These are phyloP conservation scores for Fusarium sp. DNA, from an alignment of 2,329 filamentous ascomycete species.

Conservation along the genomic window DNA sequence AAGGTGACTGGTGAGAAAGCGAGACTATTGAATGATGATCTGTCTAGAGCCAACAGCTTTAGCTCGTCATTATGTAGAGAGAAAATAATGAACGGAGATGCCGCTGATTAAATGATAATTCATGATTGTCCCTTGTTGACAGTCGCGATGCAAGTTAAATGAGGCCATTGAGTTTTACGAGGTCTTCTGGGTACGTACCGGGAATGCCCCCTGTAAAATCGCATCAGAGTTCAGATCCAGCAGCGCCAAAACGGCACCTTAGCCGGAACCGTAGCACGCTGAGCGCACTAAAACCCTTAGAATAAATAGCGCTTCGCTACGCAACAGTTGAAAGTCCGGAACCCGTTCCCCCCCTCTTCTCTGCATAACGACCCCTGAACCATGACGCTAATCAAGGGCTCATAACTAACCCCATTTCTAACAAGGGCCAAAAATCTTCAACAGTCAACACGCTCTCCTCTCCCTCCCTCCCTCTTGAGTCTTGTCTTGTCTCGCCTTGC, in stretches of 20 bases:
- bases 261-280: not conserved
- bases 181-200: not conserved
- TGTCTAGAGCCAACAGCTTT: not conserved
- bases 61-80: not conserved
- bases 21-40: not conserved
- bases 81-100: not conserved
- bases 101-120: not conserved
- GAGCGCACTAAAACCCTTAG: not conserved
- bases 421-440: slow-evolving; percentile 4
- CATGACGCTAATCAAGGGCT: slow-evolving; percentile 3
- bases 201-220: not conserved
- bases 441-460: not conserved
- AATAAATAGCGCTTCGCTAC: not conserved
- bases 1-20: not conserved
- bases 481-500: not conserved
- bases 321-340: slow-evolving; percentile 10
- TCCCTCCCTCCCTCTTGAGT: not conserved
- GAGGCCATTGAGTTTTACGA: not conserved
- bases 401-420: slow-evolving; percentile 6
- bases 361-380: not conserved
- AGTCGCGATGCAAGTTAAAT: not conserved
- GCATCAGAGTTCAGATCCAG: not conserved
- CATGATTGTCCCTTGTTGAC: not conserved
- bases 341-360: slow-evolving; percentile 4
- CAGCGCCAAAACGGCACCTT: not conserved